Evolutionary conservation across 345 rosid species (phyloP).

Genomic region (Raphanus sativus): DNA sequence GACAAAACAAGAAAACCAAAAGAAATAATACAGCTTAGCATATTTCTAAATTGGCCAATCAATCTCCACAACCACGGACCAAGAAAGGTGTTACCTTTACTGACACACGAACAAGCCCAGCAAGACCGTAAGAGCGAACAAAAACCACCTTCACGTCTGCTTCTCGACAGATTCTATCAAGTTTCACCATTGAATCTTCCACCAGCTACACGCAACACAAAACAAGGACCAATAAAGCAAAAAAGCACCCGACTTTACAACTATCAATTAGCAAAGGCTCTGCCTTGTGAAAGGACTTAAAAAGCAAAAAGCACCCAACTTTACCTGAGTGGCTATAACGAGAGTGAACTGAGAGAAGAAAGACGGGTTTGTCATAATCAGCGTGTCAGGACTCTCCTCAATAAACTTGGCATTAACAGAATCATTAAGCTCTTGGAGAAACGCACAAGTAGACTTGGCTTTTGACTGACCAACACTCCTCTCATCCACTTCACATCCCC

Average conservation of each 20-base stretch:
- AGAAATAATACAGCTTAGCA: constrained; percentile 3
- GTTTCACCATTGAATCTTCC: constrained; percentile 82
- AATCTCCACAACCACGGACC: background rate
- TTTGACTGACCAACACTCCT: constrained; percentile 74
- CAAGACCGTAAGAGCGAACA: constrained; percentile 94
- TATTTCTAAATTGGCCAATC: background rate
- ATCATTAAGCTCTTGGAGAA: constrained; percentile 95
- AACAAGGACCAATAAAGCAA: background rate
- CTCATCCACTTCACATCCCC: constrained; percentile 58
- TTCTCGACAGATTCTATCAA: constrained; percentile 81
- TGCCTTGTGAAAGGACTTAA: background rate
- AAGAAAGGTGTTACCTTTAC: constrained; percentile 55
- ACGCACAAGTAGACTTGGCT: constrained; percentile 84
- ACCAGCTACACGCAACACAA: constrained; percentile 56
- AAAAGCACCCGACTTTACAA: too few relatives aligned
- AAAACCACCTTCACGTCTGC: constrained; percentile 83
- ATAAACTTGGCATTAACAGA: constrained; percentile 96
- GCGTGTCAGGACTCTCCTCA: constrained; percentile 62
- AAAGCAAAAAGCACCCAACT: background rate
- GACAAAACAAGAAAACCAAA: constrained; percentile 22
- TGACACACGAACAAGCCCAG: constrained; percentile 79
- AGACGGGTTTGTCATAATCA: constrained; percentile 38
- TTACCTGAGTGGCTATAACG: constrained; percentile 90
- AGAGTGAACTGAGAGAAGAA: constrained; percentile 89
- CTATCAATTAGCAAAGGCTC: background rate